Evolutionary conservation across 2,329 filamentous ascomycete genomes (phyloP), one percentile per base, ranked within the genome.

Genomic region (Helotiales sp.): DNA sequence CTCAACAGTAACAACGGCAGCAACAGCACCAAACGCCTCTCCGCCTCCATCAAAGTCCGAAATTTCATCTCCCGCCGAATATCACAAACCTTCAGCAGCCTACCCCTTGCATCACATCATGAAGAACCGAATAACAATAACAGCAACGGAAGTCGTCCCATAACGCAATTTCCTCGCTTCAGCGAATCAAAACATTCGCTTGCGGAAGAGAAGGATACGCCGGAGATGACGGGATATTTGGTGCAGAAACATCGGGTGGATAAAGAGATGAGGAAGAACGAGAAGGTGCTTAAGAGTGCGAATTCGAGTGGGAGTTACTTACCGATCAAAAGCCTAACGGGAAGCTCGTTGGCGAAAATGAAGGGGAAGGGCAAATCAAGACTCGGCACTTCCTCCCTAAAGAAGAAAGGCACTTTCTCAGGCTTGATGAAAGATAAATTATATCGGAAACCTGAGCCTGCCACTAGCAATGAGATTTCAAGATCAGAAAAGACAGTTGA

Each of bases 351-450:
- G 2, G n/a, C 34, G n/a, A 45, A n/a, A 26, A 3, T 37, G 3
- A 59, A 52, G 28, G 26, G 47, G n/a, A n/a, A n/a, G n/a, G n/a
- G n/a, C n/a, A n/a, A n/a, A n/a, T n/a, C n/a, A n/a, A n/a, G n/a
- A n/a, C n/a, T n/a, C n/a, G n/a, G n/a, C n/a, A n/a, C n/a, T 30
- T 34, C 45, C n/a, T 47, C 43, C 22, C n/a, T 47, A 5, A 63
- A 45, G 50, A 61, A 37, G 8, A 60, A 60, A 45, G 28, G 10
- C 43, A 68, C 58, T 17, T 60, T 68, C 20, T 60, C 54, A 3
- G 45, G 60, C 11, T 13, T 55, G 2, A 47, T 67, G 26, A 67
- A 63, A 30, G 37, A 52, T 37, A 61, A 58, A 40, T 20, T 62
- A 10, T 26, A 59, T 15, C 26, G n/a, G 20, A 40, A 10, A 54